Evolutionary conservation across 768 basidiomycete genomes (phyloP), one percentile per base, ranked within the genome.

Genomic region (Guyanaporus albipodus): DNA sequence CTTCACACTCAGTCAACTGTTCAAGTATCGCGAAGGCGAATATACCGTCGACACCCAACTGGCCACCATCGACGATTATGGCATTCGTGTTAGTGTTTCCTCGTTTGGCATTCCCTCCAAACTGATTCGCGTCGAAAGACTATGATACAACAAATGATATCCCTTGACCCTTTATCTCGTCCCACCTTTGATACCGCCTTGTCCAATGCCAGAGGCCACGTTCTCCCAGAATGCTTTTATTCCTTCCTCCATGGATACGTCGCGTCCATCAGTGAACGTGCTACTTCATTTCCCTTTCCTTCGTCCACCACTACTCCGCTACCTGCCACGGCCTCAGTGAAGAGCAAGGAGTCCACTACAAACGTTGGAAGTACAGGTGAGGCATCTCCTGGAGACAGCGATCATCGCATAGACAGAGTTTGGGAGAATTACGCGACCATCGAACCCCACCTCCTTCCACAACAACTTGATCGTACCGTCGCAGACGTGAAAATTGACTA

Each of bases 191-290:
- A 90, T 58, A 77, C 75, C 2, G 70, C 92, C 7, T 71, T 98
- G 31, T 80, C 87, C 22, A 79, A 73, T 1, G 86, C 83, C 4
- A 78, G 91, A 36, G 88, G 83, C 0, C 76, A 76, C 8, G 83
- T 94, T 38, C 88, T 98, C 53, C 93, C 95, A 0, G 91, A 94
- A 57, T 82, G 81, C 24, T 98, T 98, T 67, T 97, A 96, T 68
- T 87, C 91, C 3, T 97, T 95, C 70, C 75, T 98, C 9, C 88
- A 94, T 62, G 88, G 87, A 56, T 97, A 96, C 55, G 78, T 90
- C 46, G 77, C 83, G 4, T 83, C 90, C 2, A 73, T 90, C 55
- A 87, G 87, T 62, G 87, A 91, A 50, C 70, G 81, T 11, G 72
- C 81, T 2, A 58, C 73, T 14, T 66, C 71, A 2, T 65, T 75